Evolutionary conservation across 371 early-diverging fungal species (phyloP).

Genomic region (Modicella reniformis): DNA sequence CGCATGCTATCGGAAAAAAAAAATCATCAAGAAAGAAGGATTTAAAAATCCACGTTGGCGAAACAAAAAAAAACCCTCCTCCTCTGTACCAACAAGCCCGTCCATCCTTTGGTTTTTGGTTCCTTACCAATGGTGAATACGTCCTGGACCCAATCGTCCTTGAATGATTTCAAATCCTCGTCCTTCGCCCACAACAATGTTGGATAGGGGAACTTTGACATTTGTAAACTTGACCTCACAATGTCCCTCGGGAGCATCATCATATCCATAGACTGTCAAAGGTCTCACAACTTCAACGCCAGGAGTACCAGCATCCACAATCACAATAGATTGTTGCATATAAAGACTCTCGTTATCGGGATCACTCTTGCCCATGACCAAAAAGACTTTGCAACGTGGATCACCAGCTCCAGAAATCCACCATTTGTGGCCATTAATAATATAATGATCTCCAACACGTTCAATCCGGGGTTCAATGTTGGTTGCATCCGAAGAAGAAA

Average conservation of each 20-base stretch:
- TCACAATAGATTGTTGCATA: slow-evolving; percentile 88
- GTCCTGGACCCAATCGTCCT: slow-evolving; percentile 93
- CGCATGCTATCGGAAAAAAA: slow-evolving; percentile 78
- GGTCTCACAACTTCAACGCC: slow-evolving; percentile 89
- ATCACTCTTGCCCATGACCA: slow-evolving; percentile 91
- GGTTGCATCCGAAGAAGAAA: slow-evolving; percentile 96
- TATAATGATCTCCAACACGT: slow-evolving; percentile 74
- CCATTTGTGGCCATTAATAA: slow-evolving; percentile 95
- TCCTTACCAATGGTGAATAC: slow-evolving; percentile 60
- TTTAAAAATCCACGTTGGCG: not conserved
- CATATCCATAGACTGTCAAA: slow-evolving; percentile 91
- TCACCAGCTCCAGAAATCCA: slow-evolving; percentile 96
- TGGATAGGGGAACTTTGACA: slow-evolving; percentile 87
- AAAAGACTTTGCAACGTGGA: slow-evolving; percentile 87
- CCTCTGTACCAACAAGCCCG: too few species aligned
- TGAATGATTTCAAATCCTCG: slow-evolving; percentile 97
- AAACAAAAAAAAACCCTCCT: too few species aligned
- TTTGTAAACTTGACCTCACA: slow-evolving; percentile 91
- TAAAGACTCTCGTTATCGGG: slow-evolving; percentile 76
- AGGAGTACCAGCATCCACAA: slow-evolving; percentile 88
- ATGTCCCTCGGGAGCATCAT: slow-evolving; percentile 96
- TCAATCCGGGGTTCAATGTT: slow-evolving; percentile 89
- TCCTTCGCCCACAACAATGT: slow-evolving; percentile 93
- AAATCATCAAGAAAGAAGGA: not conserved
- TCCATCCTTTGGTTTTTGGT: too few species aligned